Evolutionary conservation across 352 stramenopile genomes (phyloP), one percentile per base, ranked within the genome.

Genomic region (Globisporangium echinulatum): DNA sequence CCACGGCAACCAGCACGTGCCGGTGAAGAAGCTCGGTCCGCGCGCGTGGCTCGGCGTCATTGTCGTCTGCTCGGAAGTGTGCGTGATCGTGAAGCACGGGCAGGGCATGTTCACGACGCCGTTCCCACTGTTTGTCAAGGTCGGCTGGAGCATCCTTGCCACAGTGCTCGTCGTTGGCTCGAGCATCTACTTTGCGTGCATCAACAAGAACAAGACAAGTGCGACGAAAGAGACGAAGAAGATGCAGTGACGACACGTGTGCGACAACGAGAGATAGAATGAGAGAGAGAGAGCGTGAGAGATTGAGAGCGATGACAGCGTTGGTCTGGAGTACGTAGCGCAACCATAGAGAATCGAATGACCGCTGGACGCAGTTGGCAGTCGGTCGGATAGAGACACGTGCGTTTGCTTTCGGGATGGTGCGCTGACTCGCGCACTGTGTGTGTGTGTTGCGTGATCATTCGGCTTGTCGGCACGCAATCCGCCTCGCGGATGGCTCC

Each of bases 91-190:
- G 61, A 94, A 94, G 71, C 85, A 94, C 59, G 83, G 85, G 15
- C 71, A 74, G 37, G 85, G 85, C 6, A 94, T 94, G 85, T 94
- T 94, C 68, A 94, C 85, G n/a, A 78, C 72, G 55, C 87, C 87
- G 3, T 94, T 96, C 61, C 85, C 87, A 39, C 58, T 81, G 8
- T 79, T 77, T 54, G 71, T 96, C 51, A 94, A 94, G 63, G 49
- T 89, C 37, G 83, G 80, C 56, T 96, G 87, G 87, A 74, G 72
- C 15, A 58, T 90, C 13, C 86, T 91, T 52, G 85, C 92, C 49
- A 56, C 68, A 4, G 56, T 96, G n/a, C 56, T 95, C 13, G 59
- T 88, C n/a, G 69, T 86, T 19, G 85, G 85, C 49, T 90, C 84
- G 40, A 82, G 80, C 7, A 75, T 95, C 51, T 96, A 96, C 71